Evolutionary conservation across 208 protist genomes (phyloP).

Genomic region (Tritrichomonas foetus): DNA sequence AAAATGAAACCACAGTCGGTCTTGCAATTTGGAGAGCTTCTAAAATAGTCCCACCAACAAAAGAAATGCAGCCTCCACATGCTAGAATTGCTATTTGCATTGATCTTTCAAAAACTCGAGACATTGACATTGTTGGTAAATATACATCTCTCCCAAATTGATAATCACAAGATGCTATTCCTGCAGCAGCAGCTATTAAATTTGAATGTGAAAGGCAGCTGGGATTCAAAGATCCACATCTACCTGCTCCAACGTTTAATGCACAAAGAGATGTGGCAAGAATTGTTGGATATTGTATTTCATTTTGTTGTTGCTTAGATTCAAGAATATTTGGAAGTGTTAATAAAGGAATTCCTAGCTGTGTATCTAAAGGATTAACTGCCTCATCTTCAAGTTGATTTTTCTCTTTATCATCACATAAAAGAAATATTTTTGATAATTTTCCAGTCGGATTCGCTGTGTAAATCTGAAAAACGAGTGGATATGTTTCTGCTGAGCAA

Average conservation of each 20-base stretch:
- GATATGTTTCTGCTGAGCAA: background rate
- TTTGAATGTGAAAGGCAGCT: background rate
- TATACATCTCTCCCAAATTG: background rate
- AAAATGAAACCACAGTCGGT: background rate
- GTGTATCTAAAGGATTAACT: background rate
- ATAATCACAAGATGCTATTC: background rate
- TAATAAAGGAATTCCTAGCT: background rate
- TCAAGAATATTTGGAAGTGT: background rate
- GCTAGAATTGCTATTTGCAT: background rate
- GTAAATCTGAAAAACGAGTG: background rate
- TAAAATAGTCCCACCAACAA: background rate
- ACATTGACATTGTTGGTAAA: background rate
- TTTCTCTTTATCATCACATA: background rate
- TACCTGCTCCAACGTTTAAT: background rate
- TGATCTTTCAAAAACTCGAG: background rate
- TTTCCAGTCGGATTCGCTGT: background rate
- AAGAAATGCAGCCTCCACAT: background rate
- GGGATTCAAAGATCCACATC: background rate
- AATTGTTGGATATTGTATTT: background rate
- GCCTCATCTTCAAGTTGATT: background rate
- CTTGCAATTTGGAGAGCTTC: background rate
- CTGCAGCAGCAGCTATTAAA: slow-evolving; percentile 6
- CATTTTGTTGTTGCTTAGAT: background rate
- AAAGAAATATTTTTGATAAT: background rate
- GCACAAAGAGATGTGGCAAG: background rate